Evolutionary conservation across 257 asterid species (phyloP).

Genomic region (Leptodermis oblonga): DNA sequence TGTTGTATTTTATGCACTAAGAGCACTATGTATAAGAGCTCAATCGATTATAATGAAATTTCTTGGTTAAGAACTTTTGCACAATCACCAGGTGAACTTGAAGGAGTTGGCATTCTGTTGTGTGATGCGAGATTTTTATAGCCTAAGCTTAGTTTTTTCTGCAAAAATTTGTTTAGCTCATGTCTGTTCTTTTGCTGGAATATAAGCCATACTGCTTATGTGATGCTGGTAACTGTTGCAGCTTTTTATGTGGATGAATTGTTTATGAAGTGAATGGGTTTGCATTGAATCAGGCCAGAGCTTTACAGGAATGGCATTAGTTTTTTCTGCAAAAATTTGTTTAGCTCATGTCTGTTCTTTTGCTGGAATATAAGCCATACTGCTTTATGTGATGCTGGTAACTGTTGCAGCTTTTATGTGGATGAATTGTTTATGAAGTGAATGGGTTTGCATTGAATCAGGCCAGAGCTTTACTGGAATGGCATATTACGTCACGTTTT

Average conservation of each 20-base stretch:
- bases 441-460: conserved; percentile 27
- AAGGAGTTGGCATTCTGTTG: not conserved
- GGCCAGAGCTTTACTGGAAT: conserved; percentile 92
- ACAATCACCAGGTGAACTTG: not conserved
- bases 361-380: not conserved
- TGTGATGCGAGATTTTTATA: not conserved
- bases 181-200: not conserved
- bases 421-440: conserved; percentile 4
- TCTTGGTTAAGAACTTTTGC: not conserved
- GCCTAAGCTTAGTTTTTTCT: too few relatives aligned
- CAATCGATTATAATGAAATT: not conserved
- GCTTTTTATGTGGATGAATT: not conserved
- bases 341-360: not conserved
- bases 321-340: too few relatives aligned
- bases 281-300: conserved; percentile 60
- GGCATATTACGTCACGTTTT: conserved; percentile 68
- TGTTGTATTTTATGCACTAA: too few relatives aligned
- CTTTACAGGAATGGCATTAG: conserved; percentile 95
- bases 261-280: conserved; percentile 8
- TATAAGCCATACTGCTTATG: not conserved
- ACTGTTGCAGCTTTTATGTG: not conserved
- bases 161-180: too few relatives aligned
- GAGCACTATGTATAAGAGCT: too few relatives aligned
- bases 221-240: not conserved
- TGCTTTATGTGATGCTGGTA: not conserved